Percentiles rank a stretch among this genome's conserved stretches.
phyloP scores from a whole-genome alignment of 2,329 filamentous ascomycete genomes.

The Mycosphaerella sp. region DNA sequence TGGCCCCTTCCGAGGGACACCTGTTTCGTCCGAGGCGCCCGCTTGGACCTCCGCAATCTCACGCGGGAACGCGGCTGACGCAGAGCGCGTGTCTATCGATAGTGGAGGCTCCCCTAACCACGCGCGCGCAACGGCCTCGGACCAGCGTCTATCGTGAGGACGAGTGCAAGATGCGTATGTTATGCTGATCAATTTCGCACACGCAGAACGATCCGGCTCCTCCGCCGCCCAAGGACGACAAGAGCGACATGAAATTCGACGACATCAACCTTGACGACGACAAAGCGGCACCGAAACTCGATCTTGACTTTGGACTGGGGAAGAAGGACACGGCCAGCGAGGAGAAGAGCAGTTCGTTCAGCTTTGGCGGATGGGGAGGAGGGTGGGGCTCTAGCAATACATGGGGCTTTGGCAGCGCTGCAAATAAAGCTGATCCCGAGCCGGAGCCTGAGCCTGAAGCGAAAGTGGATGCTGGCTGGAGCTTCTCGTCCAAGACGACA shows the following conservation, averaged over 20 bases:
- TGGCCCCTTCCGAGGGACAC: slow-evolving; percentile 7
- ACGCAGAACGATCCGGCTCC: slow-evolving; percentile 26
- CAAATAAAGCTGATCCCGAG: slow-evolving; percentile 21
- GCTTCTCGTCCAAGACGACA: slow-evolving; percentile 26
- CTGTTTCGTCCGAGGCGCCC: slow-evolving; percentile 18
- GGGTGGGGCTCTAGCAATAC: slow-evolving; percentile 30
- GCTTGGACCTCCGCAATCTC: slow-evolving; percentile 31
- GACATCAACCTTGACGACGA: slow-evolving; percentile 43
- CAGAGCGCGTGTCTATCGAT: slow-evolving; percentile 22
- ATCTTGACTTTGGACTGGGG: slow-evolving; percentile 39
- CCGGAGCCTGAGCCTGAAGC: slow-evolving; percentile 7
- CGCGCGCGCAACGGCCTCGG: slow-evolving; percentile 11
- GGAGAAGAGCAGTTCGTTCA: slow-evolving; percentile 30
- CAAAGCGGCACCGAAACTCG: slow-evolving; percentile 41
- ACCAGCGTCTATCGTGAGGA: slow-evolving; percentile 7
- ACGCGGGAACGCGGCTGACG: slow-evolving; percentile 13
- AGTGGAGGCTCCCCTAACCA: slow-evolving; percentile 16
- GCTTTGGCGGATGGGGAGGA: slow-evolving; percentile 32
- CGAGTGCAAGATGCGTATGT: slow-evolving; percentile 12
- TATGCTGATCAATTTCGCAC: slow-evolving; percentile 14
- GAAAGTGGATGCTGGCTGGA: slow-evolving; percentile 26
- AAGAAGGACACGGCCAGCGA: slow-evolving; percentile 21
- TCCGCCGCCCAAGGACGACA: slow-evolving; percentile 21
- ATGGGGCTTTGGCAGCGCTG: slow-evolving; percentile 32
- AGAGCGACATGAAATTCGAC: slow-evolving; percentile 40